Percentiles rank a stretch among this genome's conserved stretches.
Evolutionary conservation across 176 grass and related monocot species (phyloP).

Genomic region (Aegilops sharonensis): DNA sequence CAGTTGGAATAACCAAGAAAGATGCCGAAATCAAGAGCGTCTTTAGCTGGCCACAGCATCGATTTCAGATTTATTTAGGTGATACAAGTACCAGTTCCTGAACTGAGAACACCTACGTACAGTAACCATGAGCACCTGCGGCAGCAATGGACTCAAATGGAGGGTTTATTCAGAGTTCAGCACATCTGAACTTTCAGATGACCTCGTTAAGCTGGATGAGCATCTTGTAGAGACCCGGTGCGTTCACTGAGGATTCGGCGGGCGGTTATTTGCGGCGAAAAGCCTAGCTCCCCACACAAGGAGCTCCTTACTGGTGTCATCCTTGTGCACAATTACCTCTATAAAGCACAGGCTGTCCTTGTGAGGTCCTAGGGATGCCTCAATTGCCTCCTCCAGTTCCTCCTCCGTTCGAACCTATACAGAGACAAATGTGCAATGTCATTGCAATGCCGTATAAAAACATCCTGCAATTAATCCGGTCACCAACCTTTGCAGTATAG

Average conservation of each 20-base stretch:
- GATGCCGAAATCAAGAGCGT: neutral
- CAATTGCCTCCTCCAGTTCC: conserved; percentile 38
- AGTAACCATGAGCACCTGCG: conserved; percentile 9
- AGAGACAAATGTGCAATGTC: neutral
- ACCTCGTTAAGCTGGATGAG: neutral
- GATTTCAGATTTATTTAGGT: conserved; percentile 25
- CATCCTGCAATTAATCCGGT: neutral
- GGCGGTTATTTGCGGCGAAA: conserved; percentile 46
- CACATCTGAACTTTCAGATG: neutral
- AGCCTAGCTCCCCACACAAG: conserved; percentile 60
- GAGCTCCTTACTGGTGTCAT: conserved; percentile 60
- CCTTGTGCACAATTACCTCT: conserved; percentile 57
- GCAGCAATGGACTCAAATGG: neutral
- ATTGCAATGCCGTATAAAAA: neutral
- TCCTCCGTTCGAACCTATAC: conserved; percentile 44
- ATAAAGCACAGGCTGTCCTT: conserved; percentile 57
- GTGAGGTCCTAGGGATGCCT: conserved; percentile 34
- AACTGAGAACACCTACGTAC: neutral
- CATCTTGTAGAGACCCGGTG: neutral
- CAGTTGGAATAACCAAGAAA: neutral
- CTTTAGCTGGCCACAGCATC: neutral
- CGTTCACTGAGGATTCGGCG: conserved; percentile 49
- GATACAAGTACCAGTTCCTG: conserved; percentile 2
- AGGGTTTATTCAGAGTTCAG: conserved; percentile 18
- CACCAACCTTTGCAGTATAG: conserved; percentile 45